phyloP scores from a whole-genome alignment of 2,329 filamentous ascomycete genomes.

The Ophiocordyceps robertsii region DNA sequence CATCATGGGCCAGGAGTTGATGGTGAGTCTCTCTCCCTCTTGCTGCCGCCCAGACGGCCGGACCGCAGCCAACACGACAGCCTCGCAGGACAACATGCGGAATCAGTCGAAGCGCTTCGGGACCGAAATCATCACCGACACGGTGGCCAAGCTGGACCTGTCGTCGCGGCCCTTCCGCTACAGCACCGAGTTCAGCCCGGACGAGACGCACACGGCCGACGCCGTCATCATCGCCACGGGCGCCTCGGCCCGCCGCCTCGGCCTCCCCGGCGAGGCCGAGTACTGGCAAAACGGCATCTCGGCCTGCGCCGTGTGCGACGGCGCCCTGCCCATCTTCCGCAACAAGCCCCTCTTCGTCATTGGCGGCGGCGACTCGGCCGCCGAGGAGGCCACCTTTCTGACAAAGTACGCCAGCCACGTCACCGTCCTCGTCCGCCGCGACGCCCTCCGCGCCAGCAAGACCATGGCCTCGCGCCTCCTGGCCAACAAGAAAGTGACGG shows the following conservation, averaged over 20 bases:
- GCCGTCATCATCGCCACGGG: constrained; percentile 90
- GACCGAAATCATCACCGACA: constrained; percentile 86
- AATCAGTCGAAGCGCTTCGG: constrained; percentile 84
- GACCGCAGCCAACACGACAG: neutral
- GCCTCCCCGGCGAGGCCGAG: constrained; percentile 76
- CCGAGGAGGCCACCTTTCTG: constrained; percentile 93
- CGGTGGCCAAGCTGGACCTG: constrained; percentile 78
- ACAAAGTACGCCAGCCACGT: constrained; percentile 97
- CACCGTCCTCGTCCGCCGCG: constrained; percentile 80
- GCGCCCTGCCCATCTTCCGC: constrained; percentile 91
- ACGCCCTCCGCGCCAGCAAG: constrained; percentile 74
- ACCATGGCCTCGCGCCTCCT: constrained; percentile 84
- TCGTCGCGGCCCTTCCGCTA: constrained; percentile 78
- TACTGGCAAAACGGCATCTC: constrained; percentile 98
- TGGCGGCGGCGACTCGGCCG: constrained; percentile 89
- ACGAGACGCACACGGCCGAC: constrained; percentile 77
- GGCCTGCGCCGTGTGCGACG: constrained; percentile 94
- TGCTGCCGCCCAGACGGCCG: neutral
- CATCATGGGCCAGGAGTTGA: constrained; percentile 76
- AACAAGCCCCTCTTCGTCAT: constrained; percentile 94
- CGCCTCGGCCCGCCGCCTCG: constrained; percentile 74
- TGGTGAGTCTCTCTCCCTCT: constrained; percentile 37
- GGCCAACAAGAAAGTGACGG: constrained; percentile 77
- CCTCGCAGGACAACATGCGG: constrained; percentile 66
- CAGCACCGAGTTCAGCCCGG: constrained; percentile 80